phyloP scores from a whole-genome alignment of 1,139 yeast genomes.

The Pichia sp. region DNA sequence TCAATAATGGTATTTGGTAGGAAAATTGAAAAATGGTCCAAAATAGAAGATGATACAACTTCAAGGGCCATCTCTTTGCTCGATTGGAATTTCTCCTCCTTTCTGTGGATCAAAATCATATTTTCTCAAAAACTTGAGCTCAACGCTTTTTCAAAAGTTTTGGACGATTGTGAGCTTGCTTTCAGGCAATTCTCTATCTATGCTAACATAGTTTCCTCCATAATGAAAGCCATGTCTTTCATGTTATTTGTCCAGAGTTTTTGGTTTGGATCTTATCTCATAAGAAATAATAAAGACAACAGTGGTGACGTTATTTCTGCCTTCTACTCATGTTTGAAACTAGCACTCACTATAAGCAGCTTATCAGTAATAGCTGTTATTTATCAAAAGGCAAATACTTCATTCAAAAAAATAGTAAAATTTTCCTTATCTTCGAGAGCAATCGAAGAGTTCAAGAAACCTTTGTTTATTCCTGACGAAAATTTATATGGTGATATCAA shows the following conservation, averaged over 20 bases:
- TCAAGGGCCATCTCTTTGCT: constrained; percentile 56
- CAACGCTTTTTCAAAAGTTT: constrained; percentile 39
- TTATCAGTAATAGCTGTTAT: constrained; percentile 51
- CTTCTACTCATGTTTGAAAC: constrained; percentile 71
- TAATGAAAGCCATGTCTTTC: constrained; percentile 54
- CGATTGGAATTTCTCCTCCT: constrained; percentile 66
- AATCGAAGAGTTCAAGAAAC: constrained; percentile 15
- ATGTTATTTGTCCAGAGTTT: constrained; percentile 87
- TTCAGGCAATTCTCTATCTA: constrained; percentile 47
- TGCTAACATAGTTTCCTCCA: constrained; percentile 54
- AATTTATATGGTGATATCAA: constrained; percentile 41
- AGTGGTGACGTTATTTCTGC: constrained; percentile 74
- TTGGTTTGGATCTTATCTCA: constrained; percentile 78
- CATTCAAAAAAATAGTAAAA: constrained; percentile 41
- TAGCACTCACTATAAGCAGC: constrained; percentile 56
- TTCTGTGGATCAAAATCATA: constrained; percentile 57
- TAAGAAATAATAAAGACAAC: constrained; percentile 44
- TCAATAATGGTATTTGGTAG: constrained; percentile 51
- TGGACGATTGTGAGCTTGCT: constrained; percentile 44
- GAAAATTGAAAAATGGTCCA: constrained; percentile 47
- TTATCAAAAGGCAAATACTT: constrained; percentile 62
- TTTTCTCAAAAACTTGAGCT: constrained; percentile 55
- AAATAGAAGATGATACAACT: constrained; percentile 54
- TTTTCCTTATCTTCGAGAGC: constrained; percentile 28
- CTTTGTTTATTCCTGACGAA: constrained; percentile 21